Percentiles rank a stretch among this genome's conserved stretches.
Conservation (phyloP, 345 rosid genomes). For the Ricinus communis region DNA sequence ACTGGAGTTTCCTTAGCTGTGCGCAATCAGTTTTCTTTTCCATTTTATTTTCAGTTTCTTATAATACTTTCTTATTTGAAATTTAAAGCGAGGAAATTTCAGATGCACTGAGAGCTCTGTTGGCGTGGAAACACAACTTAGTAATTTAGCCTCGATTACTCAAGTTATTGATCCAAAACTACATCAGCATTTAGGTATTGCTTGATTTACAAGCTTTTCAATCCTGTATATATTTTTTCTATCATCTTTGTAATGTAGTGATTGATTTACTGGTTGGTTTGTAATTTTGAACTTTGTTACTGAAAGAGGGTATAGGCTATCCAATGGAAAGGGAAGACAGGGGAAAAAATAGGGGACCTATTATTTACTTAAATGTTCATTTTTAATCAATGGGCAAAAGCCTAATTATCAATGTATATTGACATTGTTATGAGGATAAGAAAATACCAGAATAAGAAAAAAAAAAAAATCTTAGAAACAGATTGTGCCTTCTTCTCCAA, state of each 20-base stretch:
- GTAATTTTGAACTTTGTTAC: not conserved
- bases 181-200: conserved; percentile 92
- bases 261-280: not conserved
- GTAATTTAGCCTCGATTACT: conserved; percentile 80
- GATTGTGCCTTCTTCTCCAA: not conserved
- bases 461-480: not conserved
- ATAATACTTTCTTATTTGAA: conserved; percentile 31
- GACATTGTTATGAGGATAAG: not conserved
- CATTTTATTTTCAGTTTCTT: conserved; percentile 26
- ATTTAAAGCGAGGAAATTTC: conserved; percentile 84
- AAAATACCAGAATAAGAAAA: not conserved
- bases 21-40: conserved; percentile 17
- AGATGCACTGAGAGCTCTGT: conserved; percentile 83
- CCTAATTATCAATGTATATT: not conserved
- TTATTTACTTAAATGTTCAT: not conserved
- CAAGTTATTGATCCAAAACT: conserved; percentile 93
- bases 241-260: not conserved
- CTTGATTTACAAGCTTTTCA: conserved; percentile 4
- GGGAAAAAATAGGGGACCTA: not conserved
- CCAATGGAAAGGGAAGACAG: not conserved
- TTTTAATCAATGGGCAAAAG: not conserved
- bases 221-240: not conserved
- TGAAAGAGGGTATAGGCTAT: not conserved
- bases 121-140: conserved; percentile 92
- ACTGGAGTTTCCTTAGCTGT: not conserved